These are phyloP conservation scores for Mediolabrus comicus DNA, from an alignment of 108 stramenopile genomes.

Conservation along the genomic window DNA sequence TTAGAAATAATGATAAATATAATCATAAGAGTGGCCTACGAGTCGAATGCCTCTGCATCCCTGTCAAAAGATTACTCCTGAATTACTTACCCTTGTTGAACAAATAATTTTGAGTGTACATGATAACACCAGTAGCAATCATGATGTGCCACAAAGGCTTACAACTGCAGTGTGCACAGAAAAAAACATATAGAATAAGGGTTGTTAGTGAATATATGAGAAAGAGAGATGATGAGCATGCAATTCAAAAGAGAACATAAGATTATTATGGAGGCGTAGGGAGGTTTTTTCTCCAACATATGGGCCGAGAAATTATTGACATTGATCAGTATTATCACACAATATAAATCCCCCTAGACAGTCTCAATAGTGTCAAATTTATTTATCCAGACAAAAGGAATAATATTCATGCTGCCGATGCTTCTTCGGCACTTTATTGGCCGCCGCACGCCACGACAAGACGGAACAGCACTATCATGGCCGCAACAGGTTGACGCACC, in stretches of 20 bases:
- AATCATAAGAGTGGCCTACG: no score
- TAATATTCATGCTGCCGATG: no score
- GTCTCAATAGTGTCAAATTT: no score
- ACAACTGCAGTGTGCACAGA: slow-evolving; percentile 18
- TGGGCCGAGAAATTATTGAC: no score
- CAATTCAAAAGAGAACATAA: not conserved
- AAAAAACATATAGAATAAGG: not conserved
- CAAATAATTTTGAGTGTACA: slow-evolving; percentile 61
- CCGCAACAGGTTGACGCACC: no score
- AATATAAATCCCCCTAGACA: no score
- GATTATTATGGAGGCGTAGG: not conserved
- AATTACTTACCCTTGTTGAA: slow-evolving; percentile 51
- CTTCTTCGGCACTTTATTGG: no score
- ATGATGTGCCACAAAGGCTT: slow-evolving; percentile 67
- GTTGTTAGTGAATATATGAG: not conserved
- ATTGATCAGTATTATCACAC: no score
- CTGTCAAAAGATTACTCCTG: not conserved
- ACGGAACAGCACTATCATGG: no score
- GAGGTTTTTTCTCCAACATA: no score
- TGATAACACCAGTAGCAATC: slow-evolving; percentile 57
- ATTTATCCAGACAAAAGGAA: no score
- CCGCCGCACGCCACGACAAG: no score
- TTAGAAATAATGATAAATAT: not conserved
- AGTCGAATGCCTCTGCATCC: not conserved
- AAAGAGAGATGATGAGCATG: not conserved